Base-by-base conservation (phyloP, 495 filamentous ascomycete species). In the Trichoderma erinaceum region DNA sequence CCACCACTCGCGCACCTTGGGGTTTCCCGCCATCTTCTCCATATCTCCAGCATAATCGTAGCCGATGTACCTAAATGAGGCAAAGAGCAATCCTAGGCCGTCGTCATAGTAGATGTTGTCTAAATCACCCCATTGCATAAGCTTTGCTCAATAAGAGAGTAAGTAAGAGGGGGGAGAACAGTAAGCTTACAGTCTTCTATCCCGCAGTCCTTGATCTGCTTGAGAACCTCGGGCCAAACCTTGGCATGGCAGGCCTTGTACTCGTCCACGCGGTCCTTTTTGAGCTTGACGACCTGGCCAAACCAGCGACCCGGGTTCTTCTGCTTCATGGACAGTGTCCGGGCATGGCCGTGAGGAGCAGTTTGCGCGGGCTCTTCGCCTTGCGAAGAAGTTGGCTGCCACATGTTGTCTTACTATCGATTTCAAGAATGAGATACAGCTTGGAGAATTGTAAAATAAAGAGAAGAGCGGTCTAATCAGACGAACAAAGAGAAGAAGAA, bases 1-100 rank as follows among this genome's bases (percentile, higher is more conserved):
- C 89, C 90, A 92, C 90, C 89, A 92, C 74, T 90, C 87, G 52
- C 85, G 82, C 23, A 92, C 87, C 69, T 88, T 90, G 2, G 85
- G 82, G 71, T 90, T 89, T 27, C 82, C 84, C 7, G 80, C 76
- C 90, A 92, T 92, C 64, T 78, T 79, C 77, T 83, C 80, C 90
- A 92, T 92, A 77, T 92, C 90, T 1, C 77, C 86, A 0, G 83
- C 87, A 43, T 83, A 91, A 75, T 90, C 85, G 64, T 82, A 81
- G 1, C 90, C 90, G 21, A 89, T 79, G 68, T 92, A 92, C 75
- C 91, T 92, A 77, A 91, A 91, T 35, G 78, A 86, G 10, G 88
- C 88, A 71, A 92, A 92, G 0, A 92, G 79, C 35, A 87, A 86
- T 29, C 83, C 79, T 0, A 82, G 80, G 18, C 79, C 81, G 21